Evolutionary conservation across 2,329 filamentous ascomycete genomes (phyloP).

Genomic region (Alternaria postmessia): DNA sequence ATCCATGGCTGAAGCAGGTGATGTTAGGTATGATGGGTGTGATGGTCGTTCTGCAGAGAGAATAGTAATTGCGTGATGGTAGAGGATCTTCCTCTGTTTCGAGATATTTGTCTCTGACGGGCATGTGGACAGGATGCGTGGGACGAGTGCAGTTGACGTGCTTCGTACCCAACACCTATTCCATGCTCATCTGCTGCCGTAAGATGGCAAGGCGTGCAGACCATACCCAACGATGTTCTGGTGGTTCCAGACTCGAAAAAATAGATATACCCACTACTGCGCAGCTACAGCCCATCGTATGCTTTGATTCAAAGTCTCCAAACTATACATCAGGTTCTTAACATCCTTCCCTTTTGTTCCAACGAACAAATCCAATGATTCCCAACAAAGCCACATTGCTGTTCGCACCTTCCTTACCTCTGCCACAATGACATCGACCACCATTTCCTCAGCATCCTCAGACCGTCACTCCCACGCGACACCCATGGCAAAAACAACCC

Average conservation of each 20-base stretch:
- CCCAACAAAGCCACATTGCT: not conserved
- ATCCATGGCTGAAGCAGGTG: slow-evolving; percentile 96
- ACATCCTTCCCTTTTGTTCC: not conserved
- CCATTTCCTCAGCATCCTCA: not conserved
- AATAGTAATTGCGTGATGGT: slow-evolving; percentile 61
- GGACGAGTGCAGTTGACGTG: not conserved
- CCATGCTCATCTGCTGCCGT: not conserved
- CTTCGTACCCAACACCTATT: not conserved
- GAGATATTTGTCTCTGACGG: not conserved
- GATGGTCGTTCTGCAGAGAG: slow-evolving; percentile 89
- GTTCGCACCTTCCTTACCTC: not conserved
- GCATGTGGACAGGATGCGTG: not conserved
- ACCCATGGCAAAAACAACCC: slow-evolving; percentile 3
- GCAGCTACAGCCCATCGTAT: not conserved
- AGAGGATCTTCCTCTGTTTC: not conserved
- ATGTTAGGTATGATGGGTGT: slow-evolving; percentile 95
- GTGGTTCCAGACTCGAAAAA: not conserved
- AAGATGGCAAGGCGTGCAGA: slow-evolving; percentile 15
- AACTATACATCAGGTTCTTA: not conserved
- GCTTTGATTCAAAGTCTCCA: not conserved
- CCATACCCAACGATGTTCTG: not conserved
- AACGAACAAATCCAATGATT: not conserved
- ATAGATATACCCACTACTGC: slow-evolving; percentile 1
- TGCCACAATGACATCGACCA: not conserved
- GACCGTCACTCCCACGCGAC: not conserved